Evolutionary conservation across 164 flowering plant genomes (phyloP).

Genomic region (Cinnamomum chago): DNA sequence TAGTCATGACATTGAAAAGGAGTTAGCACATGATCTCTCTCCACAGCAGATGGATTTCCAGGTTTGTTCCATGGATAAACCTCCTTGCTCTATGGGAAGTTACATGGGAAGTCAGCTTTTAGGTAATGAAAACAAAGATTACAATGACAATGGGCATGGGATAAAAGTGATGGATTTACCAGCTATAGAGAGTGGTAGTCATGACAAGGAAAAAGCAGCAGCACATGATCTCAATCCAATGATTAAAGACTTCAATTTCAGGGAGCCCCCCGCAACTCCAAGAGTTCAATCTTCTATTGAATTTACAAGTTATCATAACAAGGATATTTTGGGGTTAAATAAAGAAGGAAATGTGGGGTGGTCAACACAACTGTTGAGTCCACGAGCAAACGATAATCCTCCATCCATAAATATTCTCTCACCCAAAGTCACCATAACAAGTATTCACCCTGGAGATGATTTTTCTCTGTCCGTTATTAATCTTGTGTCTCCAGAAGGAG

Average conservation of each 20-base stretch:
- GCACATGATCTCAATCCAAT: not conserved
- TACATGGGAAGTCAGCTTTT: conserved; percentile 10
- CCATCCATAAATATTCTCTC: conserved; percentile 10
- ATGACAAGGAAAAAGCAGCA: not conserved
- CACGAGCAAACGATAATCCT: conserved; percentile 5
- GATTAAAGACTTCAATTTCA: not conserved
- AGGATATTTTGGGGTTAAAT: not conserved
- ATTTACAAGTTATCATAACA: too few species aligned
- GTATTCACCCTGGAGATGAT: conserved; percentile 30
- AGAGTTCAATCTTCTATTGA: not conserved
- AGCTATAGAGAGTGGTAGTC: not conserved
- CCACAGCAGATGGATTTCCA: conserved; percentile 26
- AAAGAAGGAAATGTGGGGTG: not conserved
- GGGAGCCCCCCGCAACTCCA: not conserved
- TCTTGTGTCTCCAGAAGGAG: conserved; percentile 7
- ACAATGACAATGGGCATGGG: not conserved
- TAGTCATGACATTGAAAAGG: not conserved
- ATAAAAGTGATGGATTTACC: too few species aligned
- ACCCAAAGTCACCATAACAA: conserved; percentile 47
- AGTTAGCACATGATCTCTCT: conserved; percentile 5
- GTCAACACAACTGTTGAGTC: conserved; percentile 4
- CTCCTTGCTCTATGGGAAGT: conserved; percentile 51
- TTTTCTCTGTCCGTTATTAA: not conserved
- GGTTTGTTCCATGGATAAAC: conserved; percentile 67
- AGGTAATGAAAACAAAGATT: conserved; percentile 19